Percentiles rank a stretch among this genome's conserved stretches.
Conservation (phyloP, 371 early-diverging fungal genomes). For the Mortierella sp. region DNA sequence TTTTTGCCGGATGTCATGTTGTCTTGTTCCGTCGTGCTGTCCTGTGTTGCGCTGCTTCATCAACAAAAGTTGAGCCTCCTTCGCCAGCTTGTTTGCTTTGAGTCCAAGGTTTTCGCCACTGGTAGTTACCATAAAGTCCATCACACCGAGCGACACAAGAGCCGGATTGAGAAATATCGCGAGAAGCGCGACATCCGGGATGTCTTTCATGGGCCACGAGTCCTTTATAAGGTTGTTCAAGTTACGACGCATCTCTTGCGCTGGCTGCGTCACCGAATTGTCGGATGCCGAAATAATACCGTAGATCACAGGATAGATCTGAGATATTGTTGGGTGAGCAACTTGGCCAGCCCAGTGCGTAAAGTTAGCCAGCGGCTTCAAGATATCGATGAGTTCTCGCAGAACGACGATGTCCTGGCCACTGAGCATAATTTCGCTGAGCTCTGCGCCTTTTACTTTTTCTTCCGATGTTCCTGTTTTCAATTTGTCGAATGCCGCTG, state of each 20-base stretch:
- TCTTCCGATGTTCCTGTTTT: constrained; percentile 8
- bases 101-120: too few relatives aligned
- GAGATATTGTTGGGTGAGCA: constrained; percentile 5
- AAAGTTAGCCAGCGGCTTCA: constrained; percentile 9
- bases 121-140: too few relatives aligned
- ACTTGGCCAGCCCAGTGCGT: constrained; percentile 19
- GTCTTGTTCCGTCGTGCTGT: too few relatives aligned
- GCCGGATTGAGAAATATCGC: constrained; percentile 16
- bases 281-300: background rate
- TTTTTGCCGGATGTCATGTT: too few relatives aligned
- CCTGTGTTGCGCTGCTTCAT: too few relatives aligned
- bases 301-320: constrained; percentile 12
- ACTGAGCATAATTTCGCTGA: too few relatives aligned
- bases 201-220: constrained; percentile 10
- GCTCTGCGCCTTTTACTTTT: constrained; percentile 7
- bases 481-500: too few relatives aligned
- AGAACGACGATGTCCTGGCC: constrained; percentile 15
- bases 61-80: too few relatives aligned
- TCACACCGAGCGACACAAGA: background rate
- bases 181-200: constrained; percentile 9
- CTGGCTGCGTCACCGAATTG: background rate
- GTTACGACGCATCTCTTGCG: background rate
- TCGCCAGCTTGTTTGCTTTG: too few relatives aligned
- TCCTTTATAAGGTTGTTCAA: constrained; percentile 4
- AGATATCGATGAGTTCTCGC: constrained; percentile 8